Percentiles rank a stretch among this genome's conserved stretches.
Evolutionary conservation across 2,329 filamentous ascomycete genomes (phyloP).

Genomic region (Fusarium multiceps): DNA sequence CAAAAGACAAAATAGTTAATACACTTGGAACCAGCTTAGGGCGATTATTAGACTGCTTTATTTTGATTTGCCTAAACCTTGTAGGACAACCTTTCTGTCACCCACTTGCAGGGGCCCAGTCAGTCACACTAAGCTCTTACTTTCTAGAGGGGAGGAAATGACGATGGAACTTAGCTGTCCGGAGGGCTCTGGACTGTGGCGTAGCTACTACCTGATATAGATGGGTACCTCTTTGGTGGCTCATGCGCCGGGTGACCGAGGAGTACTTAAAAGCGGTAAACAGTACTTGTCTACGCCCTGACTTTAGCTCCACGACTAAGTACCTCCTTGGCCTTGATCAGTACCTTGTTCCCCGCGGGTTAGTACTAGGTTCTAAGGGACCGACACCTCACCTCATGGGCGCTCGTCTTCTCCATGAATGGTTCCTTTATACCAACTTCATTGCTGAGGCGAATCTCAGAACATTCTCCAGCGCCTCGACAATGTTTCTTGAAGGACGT

Average conservation of each 20-base stretch:
- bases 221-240: conserved; percentile 29
- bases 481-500: conserved; percentile 17
- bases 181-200: conserved; percentile 33
- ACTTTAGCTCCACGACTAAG: not conserved
- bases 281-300: conserved; percentile 8
- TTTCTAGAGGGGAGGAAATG: conserved; percentile 28
- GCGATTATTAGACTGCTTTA: not conserved
- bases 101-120: not conserved
- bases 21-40: not conserved
- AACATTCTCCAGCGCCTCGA: conserved; percentile 6
- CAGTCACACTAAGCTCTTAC: conserved; percentile 20
- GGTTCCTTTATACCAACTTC: conserved; percentile 37
- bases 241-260: conserved; percentile 20
- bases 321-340: conserved; percentile 8
- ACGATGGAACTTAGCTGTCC: conserved; percentile 24
- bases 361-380: not conserved
- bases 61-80: not conserved
- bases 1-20: not conserved
- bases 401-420: conserved; percentile 29
- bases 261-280: conserved; percentile 13
- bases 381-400: conserved; percentile 31
- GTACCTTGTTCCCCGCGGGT: conserved; percentile 38
- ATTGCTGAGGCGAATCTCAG: conserved; percentile 9
- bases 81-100: not conserved
- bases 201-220: conserved; percentile 12